Base-by-base conservation (phyloP, 2,329 filamentous ascomycete genomes). In the Ophiostoma tasmaniense region DNA sequence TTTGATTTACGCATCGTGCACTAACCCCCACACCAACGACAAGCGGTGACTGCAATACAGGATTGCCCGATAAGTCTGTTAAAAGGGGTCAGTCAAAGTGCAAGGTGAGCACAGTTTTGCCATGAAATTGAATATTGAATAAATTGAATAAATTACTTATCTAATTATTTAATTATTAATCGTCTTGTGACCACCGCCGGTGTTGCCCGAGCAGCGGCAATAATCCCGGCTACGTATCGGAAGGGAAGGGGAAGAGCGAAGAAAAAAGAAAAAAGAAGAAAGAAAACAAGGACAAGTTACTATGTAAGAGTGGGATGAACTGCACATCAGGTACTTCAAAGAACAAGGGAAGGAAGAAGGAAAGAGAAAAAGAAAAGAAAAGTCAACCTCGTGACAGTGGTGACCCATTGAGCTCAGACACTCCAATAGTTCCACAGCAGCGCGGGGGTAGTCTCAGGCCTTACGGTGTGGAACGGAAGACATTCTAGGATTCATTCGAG, bases 1-100 rank as follows among this genome's bases (percentile, higher is more conserved):
- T 42, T 45, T 45, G 42, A 45, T 45, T n/a, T 45, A 42, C 20
- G 17, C 20, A 5, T 30, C 25, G 30, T 33, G 33, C 22, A 61
- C 55, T 61, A 61, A 33, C 55, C 55, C 55, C 55, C 55, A 61
- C 55, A 61, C 55, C 22, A 61, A 61, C 55, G 55, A 61, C 55
- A 61, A 30, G 55, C 55, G 55, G 55, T 61, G 55, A 61, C 55
- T 28, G 55, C 30, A 5, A 61, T 61, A 30, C 14, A 59, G 52
- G 55, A 61, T 25, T 55, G 17, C 11, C 50, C 25, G 50, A 55
- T 25, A 55, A 55, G 50, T 55, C 45, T 11, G 25, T 61, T 25
- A 17, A 61, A 61, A 61, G 55, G 55, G 55, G 55, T 61, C 55
- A 61, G 25, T 20, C 55, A 33, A 61, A 3, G 22, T 11, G 50